Conservation (phyloP, 2,329 filamentous ascomycete genomes). For the Davidsoniella eucalypti region DNA sequence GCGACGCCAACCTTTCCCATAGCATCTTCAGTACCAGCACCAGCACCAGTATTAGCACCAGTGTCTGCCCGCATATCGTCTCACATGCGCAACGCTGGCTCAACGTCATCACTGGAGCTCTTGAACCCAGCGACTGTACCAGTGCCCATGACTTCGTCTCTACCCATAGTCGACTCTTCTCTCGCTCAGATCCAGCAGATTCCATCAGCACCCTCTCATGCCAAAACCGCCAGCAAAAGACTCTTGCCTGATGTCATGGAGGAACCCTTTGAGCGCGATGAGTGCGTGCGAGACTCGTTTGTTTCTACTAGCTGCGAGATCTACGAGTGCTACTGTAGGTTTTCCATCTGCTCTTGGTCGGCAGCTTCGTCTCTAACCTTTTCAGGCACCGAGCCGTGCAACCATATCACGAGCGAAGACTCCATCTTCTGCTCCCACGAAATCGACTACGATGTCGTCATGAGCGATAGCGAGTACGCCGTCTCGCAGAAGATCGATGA, state of each 20-base stretch:
- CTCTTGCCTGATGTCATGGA: conserved; percentile 71
- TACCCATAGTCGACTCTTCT: conserved; percentile 35
- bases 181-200: conserved; percentile 5
- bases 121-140: not conserved
- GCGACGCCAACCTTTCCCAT: conserved; percentile 51
- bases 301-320: conserved; percentile 29
- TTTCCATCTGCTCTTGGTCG: conserved; percentile 13
- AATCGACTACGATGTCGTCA: conserved; percentile 48
- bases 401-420: conserved; percentile 2
- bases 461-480: conserved; percentile 42
- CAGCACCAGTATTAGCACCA: conserved; percentile 18
- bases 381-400: conserved; percentile 6
- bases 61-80: conserved; percentile 1
- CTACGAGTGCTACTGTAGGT: conserved; percentile 59
- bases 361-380: conserved; percentile 15
- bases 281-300: conserved; percentile 26
- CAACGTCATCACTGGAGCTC: conserved; percentile 55
- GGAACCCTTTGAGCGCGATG: conserved; percentile 57
- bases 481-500: conserved; percentile 3
- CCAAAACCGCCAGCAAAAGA: conserved; percentile 36
- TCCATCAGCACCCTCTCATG: conserved; percentile 16
- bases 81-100: conserved; percentile 51
- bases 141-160: conserved; percentile 29
- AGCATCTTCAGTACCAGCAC: conserved; percentile 17
- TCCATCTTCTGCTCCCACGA: conserved; percentile 19